Percentiles rank a stretch among this genome's conserved stretches.
Evolutionary conservation across 768 basidiomycete genomes (phyloP).

Genomic region (Boletus speciosus): DNA sequence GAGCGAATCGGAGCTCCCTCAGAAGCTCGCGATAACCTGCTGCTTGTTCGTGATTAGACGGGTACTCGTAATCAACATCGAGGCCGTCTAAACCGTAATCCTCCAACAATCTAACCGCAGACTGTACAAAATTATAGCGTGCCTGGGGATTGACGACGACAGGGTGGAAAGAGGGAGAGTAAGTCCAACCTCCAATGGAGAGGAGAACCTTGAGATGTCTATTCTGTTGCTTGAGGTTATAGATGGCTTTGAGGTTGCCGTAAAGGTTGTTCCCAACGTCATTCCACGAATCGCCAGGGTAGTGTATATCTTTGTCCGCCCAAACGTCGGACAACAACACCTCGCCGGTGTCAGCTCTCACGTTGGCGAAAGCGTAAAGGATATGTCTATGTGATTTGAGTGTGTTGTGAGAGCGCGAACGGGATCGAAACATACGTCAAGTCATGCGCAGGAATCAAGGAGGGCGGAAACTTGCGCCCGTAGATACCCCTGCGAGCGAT

Average conservation of each 20-base stretch:
- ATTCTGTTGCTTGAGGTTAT: constrained; percentile 82
- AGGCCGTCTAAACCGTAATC: constrained; percentile 92
- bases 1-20: constrained; percentile 63
- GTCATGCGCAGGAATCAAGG: constrained; percentile 74
- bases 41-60: constrained; percentile 72
- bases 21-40: constrained; percentile 81
- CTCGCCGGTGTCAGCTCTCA: constrained; percentile 79
- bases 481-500: constrained; percentile 78
- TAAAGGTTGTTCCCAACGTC: constrained; percentile 88
- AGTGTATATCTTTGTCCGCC: constrained; percentile 98
- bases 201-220: constrained; percentile 78
- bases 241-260: constrained; percentile 92
- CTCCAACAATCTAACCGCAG: constrained; percentile 76
- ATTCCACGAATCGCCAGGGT: constrained; percentile 93
- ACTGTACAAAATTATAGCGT: constrained; percentile 76
- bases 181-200: constrained; percentile 96
- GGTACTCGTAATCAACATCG: constrained; percentile 94
- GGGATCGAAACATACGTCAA: constrained; percentile 62
- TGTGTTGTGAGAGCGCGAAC: background rate
- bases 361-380: constrained; percentile 90
- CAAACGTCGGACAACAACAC: constrained; percentile 86
- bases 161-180: constrained; percentile 82
- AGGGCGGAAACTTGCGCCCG: constrained; percentile 87
- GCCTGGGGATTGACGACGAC: constrained; percentile 63
- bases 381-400: constrained; percentile 57